Conservation (phyloP, 768 basidiomycete genomes). For the Auricularia cornea region DNA sequence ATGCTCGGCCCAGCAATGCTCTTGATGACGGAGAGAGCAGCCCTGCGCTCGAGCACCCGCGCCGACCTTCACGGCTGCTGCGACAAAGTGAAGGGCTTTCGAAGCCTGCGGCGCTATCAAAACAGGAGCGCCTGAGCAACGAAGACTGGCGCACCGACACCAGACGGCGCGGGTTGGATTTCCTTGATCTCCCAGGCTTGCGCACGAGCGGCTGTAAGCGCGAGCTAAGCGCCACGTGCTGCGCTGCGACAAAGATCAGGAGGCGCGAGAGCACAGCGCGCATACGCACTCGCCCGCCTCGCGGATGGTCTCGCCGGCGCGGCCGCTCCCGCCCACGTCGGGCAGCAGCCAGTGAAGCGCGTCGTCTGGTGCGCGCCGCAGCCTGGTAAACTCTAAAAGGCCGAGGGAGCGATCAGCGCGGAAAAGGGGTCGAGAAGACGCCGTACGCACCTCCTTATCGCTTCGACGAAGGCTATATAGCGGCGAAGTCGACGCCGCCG, state of each 20-base stretch:
- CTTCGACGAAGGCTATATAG: too few relatives aligned
- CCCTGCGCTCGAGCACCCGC: slow-evolving; percentile 75
- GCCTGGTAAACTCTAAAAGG: too few relatives aligned
- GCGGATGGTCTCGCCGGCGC: slow-evolving; percentile 69
- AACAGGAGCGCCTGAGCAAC: neutral
- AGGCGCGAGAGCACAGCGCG: slow-evolving; percentile 1
- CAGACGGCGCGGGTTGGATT: slow-evolving; percentile 83
- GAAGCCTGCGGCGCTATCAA: slow-evolving; percentile 46
- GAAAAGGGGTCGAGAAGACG: too few relatives aligned
- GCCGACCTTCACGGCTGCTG: slow-evolving; percentile 56
- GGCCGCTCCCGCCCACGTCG: slow-evolving; percentile 67
- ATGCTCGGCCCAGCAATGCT: slow-evolving; percentile 80
- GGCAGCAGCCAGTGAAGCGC: slow-evolving; percentile 93
- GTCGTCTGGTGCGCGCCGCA: slow-evolving; percentile 89
- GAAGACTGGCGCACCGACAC: slow-evolving; percentile 58
- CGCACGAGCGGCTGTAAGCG: slow-evolving; percentile 76
- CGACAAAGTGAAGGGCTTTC: slow-evolving; percentile 76
- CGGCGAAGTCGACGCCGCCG: too few relatives aligned
- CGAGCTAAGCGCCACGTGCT: slow-evolving; percentile 77
- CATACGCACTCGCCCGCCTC: slow-evolving; percentile 58
- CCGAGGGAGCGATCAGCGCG: too few relatives aligned
- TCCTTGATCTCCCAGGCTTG: slow-evolving; percentile 79
- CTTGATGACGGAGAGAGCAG: slow-evolving; percentile 81
- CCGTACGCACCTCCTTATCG: too few relatives aligned
- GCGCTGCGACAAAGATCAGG: too few relatives aligned